Base-by-base conservation (phyloP, 163 green algal species). In the Smithsoniella earleae region DNA sequence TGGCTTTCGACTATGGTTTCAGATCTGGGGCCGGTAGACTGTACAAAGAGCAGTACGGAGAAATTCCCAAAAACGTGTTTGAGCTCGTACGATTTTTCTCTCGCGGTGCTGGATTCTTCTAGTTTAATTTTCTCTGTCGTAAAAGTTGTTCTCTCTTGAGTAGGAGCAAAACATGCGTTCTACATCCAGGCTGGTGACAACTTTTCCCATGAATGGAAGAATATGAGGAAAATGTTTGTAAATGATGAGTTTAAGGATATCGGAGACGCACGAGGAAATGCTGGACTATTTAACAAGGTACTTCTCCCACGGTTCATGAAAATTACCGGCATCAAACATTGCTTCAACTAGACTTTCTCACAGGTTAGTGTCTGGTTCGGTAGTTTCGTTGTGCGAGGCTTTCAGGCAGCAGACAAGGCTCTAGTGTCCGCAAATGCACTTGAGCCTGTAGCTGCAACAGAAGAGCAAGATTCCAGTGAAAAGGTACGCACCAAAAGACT, bases 1-100 rank as follows among this genome's bases (percentile, higher is more conserved):
- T 95, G 86, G 85, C 82, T 46, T 88, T 81, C 31, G 89, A 96
- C 73, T 95, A 95, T 63, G 90, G 90, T 62, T 95, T 96, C 79
- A 79, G 90, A 8, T 87, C 86, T 2, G 89, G 88, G 10, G 69
- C 82, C 36, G 86, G 85, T 3, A 75, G 89, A 6, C 74, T 96
- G 44, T 95, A 96, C 73, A 79, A 92, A 43, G 82, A 89, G 18
- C 72, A 87, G 13, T 75, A 88, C 36, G 88, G 90, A 2, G 85
- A 90, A 54, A 83, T 94, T 27, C 90, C 90, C 16, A 83, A 79
- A 10, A 84, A 75, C 52, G 80, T 87, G 0, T 83, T 84, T 44
- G 73, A 81, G 62, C 82, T 96, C 80, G 87, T 91, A 36, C n/a
- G 58, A n/a, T 30, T 49, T 13, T 13, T 49, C 40, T 13, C 10